These are phyloP conservation scores for Sporopachydermia quercuum DNA, from an alignment of 805 yeast species.

Conservation along the genomic window DNA sequence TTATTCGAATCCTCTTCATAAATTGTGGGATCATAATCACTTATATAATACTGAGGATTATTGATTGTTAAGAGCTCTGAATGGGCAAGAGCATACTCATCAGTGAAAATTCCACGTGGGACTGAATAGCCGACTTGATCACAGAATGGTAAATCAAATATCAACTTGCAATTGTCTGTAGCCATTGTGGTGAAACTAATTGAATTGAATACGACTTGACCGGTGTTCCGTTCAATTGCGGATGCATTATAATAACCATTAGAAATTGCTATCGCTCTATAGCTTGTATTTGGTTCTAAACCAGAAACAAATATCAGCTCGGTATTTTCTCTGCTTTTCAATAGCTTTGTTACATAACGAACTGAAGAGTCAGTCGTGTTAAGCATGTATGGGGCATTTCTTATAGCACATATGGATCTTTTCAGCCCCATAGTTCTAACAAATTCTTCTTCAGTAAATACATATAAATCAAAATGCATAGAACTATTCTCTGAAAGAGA, in stretches of 20 bases:
- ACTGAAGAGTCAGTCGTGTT: constrained; percentile 18
- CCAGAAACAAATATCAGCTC: constrained; percentile 44
- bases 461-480: constrained; percentile 24
- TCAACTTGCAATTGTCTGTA: constrained; percentile 49
- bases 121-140: constrained; percentile 74
- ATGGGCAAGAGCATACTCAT: not conserved
- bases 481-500: not conserved
- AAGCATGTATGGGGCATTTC: constrained; percentile 31
- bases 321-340: constrained; percentile 22
- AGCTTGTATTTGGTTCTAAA: constrained; percentile 43
- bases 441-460: constrained; percentile 24
- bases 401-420: constrained; percentile 60
- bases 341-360: constrained; percentile 7
- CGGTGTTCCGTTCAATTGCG: constrained; percentile 22
- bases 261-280: constrained; percentile 44
- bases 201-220: constrained; percentile 50
- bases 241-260: not conserved
- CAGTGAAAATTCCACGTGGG: constrained; percentile 28
- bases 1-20: not conserved
- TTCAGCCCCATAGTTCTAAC: constrained; percentile 19
- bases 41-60: not conserved
- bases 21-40: not conserved
- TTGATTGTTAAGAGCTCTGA: constrained; percentile 2
- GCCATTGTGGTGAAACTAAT: constrained; percentile 40
- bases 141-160: constrained; percentile 68